Conservation (phyloP, 2,329 filamentous ascomycete species). For the Colletotrichum phormii region DNA sequence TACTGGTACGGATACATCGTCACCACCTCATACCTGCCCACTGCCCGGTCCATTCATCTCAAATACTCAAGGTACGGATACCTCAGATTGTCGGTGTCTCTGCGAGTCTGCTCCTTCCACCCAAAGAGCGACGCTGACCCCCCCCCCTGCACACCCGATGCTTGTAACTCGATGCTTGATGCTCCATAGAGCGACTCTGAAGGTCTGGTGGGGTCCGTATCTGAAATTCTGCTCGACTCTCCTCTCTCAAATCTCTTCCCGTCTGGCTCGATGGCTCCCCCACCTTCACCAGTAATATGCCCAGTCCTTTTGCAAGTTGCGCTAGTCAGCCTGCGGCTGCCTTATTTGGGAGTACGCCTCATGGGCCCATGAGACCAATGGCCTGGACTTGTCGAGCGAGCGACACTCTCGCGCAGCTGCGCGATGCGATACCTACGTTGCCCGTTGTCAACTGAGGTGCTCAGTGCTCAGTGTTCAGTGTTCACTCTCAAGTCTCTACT, state of each 20-base stretch:
- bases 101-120: no score
- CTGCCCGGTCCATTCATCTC: no score
- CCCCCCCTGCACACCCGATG: no score
- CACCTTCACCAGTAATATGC: not conserved
- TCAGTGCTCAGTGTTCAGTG: no score
- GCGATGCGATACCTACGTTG: not conserved
- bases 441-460: no score
- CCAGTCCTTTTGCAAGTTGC: not conserved
- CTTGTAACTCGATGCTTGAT: no score
- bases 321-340: constrained; percentile 15
- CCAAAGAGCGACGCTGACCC: no score
- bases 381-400: not conserved
- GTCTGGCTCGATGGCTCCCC: not conserved
- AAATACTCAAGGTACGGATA: not conserved
- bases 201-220: not conserved
- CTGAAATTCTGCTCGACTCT: not conserved
- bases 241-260: not conserved
- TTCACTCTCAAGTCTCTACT: no score
- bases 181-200: not conserved
- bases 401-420: not conserved
- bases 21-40: no score
- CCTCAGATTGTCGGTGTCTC: not conserved
- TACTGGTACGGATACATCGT: no score
- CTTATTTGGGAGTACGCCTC: constrained; percentile 3
- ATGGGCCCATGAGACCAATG: not conserved